Base-by-base conservation (phyloP, 208 protist species). In the Strigomonas culicis region DNA sequence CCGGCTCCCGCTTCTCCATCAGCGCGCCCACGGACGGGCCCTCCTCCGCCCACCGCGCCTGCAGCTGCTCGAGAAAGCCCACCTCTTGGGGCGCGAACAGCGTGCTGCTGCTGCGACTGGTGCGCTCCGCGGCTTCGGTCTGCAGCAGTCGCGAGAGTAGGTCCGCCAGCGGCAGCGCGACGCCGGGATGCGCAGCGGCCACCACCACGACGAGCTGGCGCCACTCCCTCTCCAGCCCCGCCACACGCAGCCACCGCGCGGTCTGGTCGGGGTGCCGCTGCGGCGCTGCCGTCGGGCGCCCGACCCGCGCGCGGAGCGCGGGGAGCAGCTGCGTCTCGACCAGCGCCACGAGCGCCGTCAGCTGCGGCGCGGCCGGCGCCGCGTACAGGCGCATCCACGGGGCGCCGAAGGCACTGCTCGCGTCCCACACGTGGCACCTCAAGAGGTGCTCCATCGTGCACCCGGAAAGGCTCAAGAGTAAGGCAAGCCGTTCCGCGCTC, bases 231-330 rank as follows among this genome's bases (percentile, higher is more conserved):
- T 44, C 39, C 39, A 53, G 49, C 27, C 66, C 32, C 4, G 63
- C 30, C n/a, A 73, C 34, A 8, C 30, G 27, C 28, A 80, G 47
- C 63, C 75, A 59, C 11, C 59, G 7, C 19, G 50, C 19, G 44
- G 59, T 70, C 1, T 7, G 21, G 31, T 59, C 57, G 0, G 73
- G 17, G 15, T 62, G 30, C 22, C 72, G 41, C 17, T 74, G 36
- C 15, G 69, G 69, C 15, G 59, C 39, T 1, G 19, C 52, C n/a
- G 32, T n/a, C 19, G 17, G 6, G 17, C 7, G 13, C 47, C 6
- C 6, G 13, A 53, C 19, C 13, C 7, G 13, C 7, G 47, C 17
- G 25, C 27, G 15, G 8, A 21, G 6, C 4, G 28, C 19, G 2
- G 19, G 52, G 11, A 41, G 52, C 2, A 31, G 24, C 31, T 34